Conservation (phyloP, 1,284 basidiomycete species). For the Ustilago crameri region DNA sequence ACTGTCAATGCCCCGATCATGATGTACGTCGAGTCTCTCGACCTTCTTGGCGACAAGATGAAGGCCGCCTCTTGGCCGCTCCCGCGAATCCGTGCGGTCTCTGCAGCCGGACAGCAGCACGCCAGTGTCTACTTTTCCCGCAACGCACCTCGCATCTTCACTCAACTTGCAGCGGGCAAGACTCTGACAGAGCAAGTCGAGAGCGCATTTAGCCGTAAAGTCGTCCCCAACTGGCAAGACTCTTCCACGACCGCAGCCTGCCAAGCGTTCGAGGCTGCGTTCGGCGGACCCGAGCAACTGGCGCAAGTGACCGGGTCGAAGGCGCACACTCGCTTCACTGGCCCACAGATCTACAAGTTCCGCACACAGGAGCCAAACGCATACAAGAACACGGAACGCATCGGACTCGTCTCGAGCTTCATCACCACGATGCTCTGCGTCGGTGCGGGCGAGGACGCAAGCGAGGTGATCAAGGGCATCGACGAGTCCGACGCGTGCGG, state of each 20-base stretch:
- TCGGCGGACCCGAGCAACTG: conserved; percentile 78
- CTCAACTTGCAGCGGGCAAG: conserved; percentile 72
- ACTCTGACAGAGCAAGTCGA: conserved; percentile 72
- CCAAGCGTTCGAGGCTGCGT: conserved; percentile 72
- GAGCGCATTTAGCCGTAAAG: conserved; percentile 76
- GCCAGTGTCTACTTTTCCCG: conserved; percentile 87
- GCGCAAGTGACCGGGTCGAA: conserved; percentile 82
- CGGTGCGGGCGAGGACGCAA: conserved; percentile 66
- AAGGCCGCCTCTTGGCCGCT: conserved; percentile 75
- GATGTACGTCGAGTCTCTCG: conserved; percentile 86
- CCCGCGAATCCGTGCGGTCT: conserved; percentile 75
- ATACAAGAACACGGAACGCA: conserved; percentile 77
- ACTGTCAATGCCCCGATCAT: conserved; percentile 80
- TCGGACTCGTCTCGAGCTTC: conserved; percentile 85
- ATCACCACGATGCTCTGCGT: conserved; percentile 79
- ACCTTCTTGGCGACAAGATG: conserved; percentile 79
- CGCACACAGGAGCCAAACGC: conserved; percentile 73
- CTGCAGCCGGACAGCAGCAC: conserved; percentile 89
- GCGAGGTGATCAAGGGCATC: conserved; percentile 73
- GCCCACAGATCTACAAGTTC: conserved; percentile 82
- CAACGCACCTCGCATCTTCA: conserved; percentile 73
- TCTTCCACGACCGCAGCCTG: conserved; percentile 84
- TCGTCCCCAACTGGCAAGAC: conserved; percentile 91
- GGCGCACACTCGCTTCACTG: conserved; percentile 89
- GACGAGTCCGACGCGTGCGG: conserved; percentile 82